Base-by-base conservation (phyloP, 106 monocot species). In the Dendrobium huoshanense region DNA sequence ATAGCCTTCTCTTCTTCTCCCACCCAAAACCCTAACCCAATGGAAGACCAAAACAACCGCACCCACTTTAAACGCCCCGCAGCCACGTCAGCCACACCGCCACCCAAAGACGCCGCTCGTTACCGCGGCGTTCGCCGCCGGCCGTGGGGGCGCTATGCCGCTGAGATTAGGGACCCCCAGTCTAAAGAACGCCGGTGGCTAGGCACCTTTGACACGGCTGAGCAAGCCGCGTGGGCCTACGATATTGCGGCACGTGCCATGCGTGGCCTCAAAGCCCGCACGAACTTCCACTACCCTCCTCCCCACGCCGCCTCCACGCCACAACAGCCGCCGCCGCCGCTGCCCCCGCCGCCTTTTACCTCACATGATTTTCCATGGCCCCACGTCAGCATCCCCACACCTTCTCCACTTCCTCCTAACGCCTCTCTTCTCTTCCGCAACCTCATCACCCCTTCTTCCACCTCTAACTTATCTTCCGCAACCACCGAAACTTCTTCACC, bases 101-200 rank as follows among this genome's bases (percentile, higher is more conserved):
- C 86, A 25, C 7, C 77, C 54, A 81, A 80, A 44, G 87, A 55
- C 0, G 85, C 78, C 47, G 85, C 81, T 44, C 37, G 87, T 5
- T 92, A 92, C 89, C 70, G 92, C 19, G 92, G 89, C 7, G 92
- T 92, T 18, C 81, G 92, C 9, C 92, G 92, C 1, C 48, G 89
- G 4, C 89, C 89, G 42, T 89, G 89, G 89, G 89, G 89, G 20
- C 78, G 89, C 16, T 89, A 81, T 70, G 89, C 89, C 16, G 89
- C 89, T 1, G 86, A 89, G 81, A 89, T 89, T 40, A 49, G 89
- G 4, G 89, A 89, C 70, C 89, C 89, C 0, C 86, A 82, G 75
- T 92, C 92, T 9, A 92, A 92, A 64, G 92, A 92, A 82, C 87
- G 92, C 31, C 89, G 89, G 17, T 92, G 92, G 92, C 92, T 89